Conservation (phyloP, 805 yeast species). For the Metschnikowia matae region DNA sequence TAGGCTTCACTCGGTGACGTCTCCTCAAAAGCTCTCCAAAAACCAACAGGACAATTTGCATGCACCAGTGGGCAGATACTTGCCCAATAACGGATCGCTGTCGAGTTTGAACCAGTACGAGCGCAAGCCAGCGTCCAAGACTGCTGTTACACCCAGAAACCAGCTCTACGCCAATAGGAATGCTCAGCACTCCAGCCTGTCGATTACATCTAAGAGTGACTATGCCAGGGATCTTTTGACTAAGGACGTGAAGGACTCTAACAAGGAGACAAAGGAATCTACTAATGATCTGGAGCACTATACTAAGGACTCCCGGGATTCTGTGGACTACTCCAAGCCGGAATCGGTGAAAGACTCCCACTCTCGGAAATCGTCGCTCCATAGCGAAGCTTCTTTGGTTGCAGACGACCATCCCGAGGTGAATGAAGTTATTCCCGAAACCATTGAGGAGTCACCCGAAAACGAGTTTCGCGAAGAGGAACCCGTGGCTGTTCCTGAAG, state of each 20-base stretch:
- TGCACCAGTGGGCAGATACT: conserved; percentile 6
- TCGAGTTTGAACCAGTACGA: conserved; percentile 10
- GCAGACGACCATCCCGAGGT: conserved; percentile 1
- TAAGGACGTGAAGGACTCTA: too few species aligned
- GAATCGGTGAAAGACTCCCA: conserved; percentile 6
- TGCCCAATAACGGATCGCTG: conserved; percentile 9
- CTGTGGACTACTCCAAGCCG: background rate
- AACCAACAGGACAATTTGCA: background rate
- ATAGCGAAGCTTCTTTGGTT: conserved; percentile 5
- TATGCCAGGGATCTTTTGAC: background rate
- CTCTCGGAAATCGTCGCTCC: conserved; percentile 11
- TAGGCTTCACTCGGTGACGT: background rate
- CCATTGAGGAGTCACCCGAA: conserved; percentile 1
- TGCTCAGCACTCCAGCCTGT: conserved; percentile 19
- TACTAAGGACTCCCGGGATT: too few species aligned
- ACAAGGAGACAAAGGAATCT: too few species aligned
- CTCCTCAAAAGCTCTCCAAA: conserved; percentile 5
- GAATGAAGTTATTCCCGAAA: conserved; percentile 1
- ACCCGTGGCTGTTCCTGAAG: background rate
- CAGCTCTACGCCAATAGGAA: conserved; percentile 9
- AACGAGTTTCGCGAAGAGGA: background rate
- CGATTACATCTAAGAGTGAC: conserved; percentile 16
- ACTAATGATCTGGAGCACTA: too few species aligned
- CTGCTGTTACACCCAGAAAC: conserved; percentile 4
- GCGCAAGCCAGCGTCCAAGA: background rate